A percentile compares a stretch with the other conserved stretches of the same genome.
Evolutionary conservation across 148 eudicot species (phyloP).

Genomic region (Cornus florida): DNA sequence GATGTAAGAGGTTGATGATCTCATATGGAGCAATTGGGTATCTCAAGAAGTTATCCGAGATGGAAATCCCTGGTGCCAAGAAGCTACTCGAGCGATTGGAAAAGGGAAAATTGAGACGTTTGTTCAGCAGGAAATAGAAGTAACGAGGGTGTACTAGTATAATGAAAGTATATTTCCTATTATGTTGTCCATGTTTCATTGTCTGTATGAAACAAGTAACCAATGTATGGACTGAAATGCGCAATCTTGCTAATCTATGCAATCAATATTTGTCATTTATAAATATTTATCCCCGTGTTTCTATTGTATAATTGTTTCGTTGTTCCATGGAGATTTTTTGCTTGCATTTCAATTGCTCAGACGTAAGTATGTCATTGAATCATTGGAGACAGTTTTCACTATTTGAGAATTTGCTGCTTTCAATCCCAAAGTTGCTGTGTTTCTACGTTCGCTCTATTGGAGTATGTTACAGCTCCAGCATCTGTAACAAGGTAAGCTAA

Average conservation of each 20-base stretch:
- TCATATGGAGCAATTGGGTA: constrained; percentile 95
- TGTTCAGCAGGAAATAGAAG: constrained; percentile 60
- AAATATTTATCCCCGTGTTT: not conserved
- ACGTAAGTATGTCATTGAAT: not conserved
- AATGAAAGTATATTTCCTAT: not conserved
- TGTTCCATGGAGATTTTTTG: not conserved
- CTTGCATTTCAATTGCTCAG: not conserved
- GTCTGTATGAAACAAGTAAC: constrained; percentile 48
- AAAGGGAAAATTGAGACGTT: constrained; percentile 62
- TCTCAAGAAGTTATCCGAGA: constrained; percentile 76
- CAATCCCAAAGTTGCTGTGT: not conserved
- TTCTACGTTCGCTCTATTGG: not conserved
- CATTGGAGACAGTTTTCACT: too few species aligned
- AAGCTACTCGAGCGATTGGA: constrained; percentile 80
- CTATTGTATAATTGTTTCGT: not conserved
- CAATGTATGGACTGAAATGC: constrained; percentile 5
- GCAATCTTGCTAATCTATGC: not conserved
- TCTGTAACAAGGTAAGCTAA: too few species aligned
- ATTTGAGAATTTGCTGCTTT: too few species aligned
- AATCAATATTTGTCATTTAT: not conserved
- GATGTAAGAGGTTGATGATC: constrained; percentile 85
- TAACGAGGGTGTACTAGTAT: not conserved
- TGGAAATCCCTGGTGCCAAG: constrained; percentile 80
- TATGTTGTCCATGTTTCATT: constrained; percentile 43
- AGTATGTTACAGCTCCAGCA: too few species aligned